Evolutionary conservation across 768 basidiomycete genomes (phyloP), one percentile per base, ranked within the genome.

Genomic region (Calocera cornea): DNA sequence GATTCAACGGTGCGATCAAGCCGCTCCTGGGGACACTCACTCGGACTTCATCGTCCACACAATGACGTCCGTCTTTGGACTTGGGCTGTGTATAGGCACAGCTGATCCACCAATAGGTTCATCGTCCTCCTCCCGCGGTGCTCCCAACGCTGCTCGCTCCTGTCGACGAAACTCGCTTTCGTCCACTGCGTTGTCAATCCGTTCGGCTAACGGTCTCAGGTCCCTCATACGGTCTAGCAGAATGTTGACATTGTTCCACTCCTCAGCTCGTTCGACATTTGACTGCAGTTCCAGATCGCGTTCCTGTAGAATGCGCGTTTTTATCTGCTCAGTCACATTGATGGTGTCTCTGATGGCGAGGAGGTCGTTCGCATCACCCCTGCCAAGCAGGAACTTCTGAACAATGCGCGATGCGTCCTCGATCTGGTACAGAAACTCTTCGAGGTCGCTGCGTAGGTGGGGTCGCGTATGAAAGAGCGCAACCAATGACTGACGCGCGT

Each of bases 401-500:
- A 90, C 83, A 50, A 91, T 83, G 14, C 92, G 87, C 14, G 83
- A 81, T 2, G 83, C 81, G 73, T 95, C 92, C 71, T 87, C 89
- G 1, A 84, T 76, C 54, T 83, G 79, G 29, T 79, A 79, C 60
- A 95, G 75, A 27, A 80, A 73, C 49, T 79, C 81, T 17, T 80
- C 74, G 19, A 93, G 76, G 72, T 92, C 90, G 38, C 82, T 79
- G 44, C 85, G 83, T 44, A 92, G 81, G 72, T 87, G 83, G 34
- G 83, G 82, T 34, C 86, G 78, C 11, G 78, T 71, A 71, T 82
- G 77, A 73, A 94, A 88, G 72, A 88, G 84, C 1, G 86, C 81
- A 27, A 94, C 90, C 5, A 92, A 76, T n/a, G 84, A 83, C 73
- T 92, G 92, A 3, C 87, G 86, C 12, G 84, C 78, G 71, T 83